Evolutionary conservation across 495 filamentous ascomycete species (phyloP).

Genomic region (Collariella sp.): DNA sequence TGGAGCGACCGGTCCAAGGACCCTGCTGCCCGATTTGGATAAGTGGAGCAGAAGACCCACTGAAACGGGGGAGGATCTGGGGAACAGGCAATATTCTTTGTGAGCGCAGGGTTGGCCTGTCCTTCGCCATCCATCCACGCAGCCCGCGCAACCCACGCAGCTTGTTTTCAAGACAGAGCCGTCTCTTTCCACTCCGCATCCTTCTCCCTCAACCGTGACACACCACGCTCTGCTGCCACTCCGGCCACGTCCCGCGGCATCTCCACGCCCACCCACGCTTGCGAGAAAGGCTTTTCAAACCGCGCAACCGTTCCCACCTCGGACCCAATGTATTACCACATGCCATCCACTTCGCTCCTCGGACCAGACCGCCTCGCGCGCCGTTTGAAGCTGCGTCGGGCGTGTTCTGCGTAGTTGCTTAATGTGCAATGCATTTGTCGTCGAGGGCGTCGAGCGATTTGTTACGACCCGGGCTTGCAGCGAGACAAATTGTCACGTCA

Average conservation of each 20-base stretch:
- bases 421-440: no score
- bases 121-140: no score
- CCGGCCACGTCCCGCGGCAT: conserved; percentile 12
- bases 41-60: conserved; percentile 7
- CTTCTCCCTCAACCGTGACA: background rate
- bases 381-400: background rate
- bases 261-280: conserved; percentile 29
- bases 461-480: conserved; percentile 5
- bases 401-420: background rate
- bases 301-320: conserved; percentile 11
- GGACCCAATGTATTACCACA: conserved; percentile 18
- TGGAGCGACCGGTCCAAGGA: background rate
- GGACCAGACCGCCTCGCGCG: background rate
- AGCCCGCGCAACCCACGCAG: background rate
- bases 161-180: background rate
- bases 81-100: background rate
- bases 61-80: background rate
- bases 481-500: conserved; percentile 20
- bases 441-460: background rate
- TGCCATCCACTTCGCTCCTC: conserved; percentile 4
- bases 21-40: background rate
- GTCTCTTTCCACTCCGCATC: background rate
- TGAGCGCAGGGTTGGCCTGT: background rate
- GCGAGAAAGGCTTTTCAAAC: conserved; percentile 10
- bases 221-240: background rate